A percentile compares a stretch with the other conserved stretches of the same genome.
Conservation (phyloP, 108 stramenopile genomes). For the Pseudonitzschia delicatissima region DNA sequence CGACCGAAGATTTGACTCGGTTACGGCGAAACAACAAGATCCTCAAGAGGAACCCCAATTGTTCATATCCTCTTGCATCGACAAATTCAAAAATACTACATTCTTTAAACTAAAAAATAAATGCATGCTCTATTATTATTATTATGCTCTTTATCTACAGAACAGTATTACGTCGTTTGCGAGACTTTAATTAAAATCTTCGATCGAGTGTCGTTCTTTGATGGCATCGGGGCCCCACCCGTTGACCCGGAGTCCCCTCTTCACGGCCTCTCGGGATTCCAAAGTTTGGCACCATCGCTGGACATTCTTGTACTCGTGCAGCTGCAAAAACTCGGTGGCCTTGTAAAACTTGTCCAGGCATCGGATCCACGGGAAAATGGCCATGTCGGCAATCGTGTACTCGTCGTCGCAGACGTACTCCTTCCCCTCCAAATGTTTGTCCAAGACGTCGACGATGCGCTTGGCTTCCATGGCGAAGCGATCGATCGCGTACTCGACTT, state of each 20-base stretch:
- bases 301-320: slow-evolving; percentile 49
- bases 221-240: background rate
- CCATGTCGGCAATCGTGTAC: slow-evolving; percentile 84
- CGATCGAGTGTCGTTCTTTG: background rate
- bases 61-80: no score
- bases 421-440: slow-evolving; percentile 49
- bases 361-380: slow-evolving; percentile 76
- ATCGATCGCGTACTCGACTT: slow-evolving; percentile 74
- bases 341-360: slow-evolving; percentile 9
- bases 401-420: slow-evolving; percentile 69
- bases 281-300: slow-evolving; percentile 48
- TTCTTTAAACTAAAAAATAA: no score
- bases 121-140: no score
- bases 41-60: no score
- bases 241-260: slow-evolving; percentile 50
- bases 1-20: no score
- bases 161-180: no score
- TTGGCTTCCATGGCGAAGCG: slow-evolving; percentile 86
- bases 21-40: no score
- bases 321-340: slow-evolving; percentile 44
- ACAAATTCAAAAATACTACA: no score
- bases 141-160: no score
- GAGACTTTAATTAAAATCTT: no score
- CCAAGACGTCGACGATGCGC: slow-evolving; percentile 77
- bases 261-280: slow-evolving; percentile 43